Conservation (phyloP, 805 yeast genomes). For the Vanderwaltozyma verrucispora region DNA sequence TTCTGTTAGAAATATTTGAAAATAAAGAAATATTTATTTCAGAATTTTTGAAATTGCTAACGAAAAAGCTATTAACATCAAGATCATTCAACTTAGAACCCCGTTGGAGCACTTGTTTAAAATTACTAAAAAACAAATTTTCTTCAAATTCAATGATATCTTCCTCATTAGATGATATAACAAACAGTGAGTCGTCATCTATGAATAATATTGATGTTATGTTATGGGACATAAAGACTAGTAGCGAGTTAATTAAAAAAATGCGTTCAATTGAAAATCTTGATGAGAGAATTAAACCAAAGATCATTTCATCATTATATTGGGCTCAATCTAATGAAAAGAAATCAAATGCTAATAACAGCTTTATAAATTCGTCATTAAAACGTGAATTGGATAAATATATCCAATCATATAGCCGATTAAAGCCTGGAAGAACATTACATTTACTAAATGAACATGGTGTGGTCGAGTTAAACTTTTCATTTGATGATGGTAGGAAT, state of each 20-base stretch:
- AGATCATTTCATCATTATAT: slow-evolving; percentile 63
- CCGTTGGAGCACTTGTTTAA: slow-evolving; percentile 20
- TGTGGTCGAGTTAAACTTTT: slow-evolving; percentile 47
- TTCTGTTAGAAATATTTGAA: slow-evolving; percentile 18
- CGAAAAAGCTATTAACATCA: slow-evolving; percentile 13
- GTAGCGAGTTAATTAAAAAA: slow-evolving; percentile 36
- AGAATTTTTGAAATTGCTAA: slow-evolving; percentile 17
- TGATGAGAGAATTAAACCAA: slow-evolving; percentile 36
- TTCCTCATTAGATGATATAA: too few species aligned
- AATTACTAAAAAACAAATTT: slow-evolving; percentile 13
- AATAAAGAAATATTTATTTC: slow-evolving; percentile 17
- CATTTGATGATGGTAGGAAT: slow-evolving; percentile 35
- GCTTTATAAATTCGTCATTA: slow-evolving; percentile 39
- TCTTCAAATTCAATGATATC: slow-evolving; percentile 1
- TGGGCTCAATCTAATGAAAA: slow-evolving; percentile 46
- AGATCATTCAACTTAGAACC: slow-evolving; percentile 15
- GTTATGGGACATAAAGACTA: slow-evolving; percentile 60
- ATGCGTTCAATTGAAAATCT: slow-evolving; percentile 25
- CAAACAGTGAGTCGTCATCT: slow-evolving; percentile 7
- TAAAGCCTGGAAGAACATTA: slow-evolving; percentile 50
- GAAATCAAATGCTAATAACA: neutral
- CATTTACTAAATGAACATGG: slow-evolving; percentile 52
- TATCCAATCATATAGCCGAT: slow-evolving; percentile 31
- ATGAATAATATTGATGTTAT: slow-evolving; percentile 69
- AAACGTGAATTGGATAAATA: slow-evolving; percentile 35